Conservation (phyloP, 306 rosid species). For the Sindora glabra region DNA sequence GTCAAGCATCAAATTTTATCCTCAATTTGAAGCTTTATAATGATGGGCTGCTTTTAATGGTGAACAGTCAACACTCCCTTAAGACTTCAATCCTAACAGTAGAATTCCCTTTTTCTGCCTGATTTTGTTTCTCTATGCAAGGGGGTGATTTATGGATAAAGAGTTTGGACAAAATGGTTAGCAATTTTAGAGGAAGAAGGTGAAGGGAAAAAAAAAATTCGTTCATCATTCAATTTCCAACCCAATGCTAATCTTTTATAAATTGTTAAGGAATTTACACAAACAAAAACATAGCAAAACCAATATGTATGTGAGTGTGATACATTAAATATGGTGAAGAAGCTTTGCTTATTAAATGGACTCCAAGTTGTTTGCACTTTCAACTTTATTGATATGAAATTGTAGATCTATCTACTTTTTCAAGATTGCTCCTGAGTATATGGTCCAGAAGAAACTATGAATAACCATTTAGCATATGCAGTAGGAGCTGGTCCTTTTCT, state of each 20-base stretch:
- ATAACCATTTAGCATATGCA: neutral
- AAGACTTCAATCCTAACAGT: too few species aligned
- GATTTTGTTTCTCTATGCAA: too few species aligned
- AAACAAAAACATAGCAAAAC: neutral
- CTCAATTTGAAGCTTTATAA: too few species aligned
- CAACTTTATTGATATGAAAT: neutral
- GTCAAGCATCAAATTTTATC: neutral
- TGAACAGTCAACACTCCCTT: too few species aligned
- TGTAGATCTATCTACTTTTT: neutral
- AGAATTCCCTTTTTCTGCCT: too few species aligned
- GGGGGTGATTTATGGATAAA: too few species aligned
- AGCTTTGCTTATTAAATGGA: neutral
- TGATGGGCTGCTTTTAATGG: too few species aligned
- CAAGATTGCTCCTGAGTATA: neutral
- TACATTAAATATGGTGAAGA: neutral
- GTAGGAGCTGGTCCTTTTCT: neutral
- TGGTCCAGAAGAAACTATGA: neutral
- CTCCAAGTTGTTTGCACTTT: neutral
- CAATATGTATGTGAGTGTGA: neutral
- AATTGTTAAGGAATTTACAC: neutral
- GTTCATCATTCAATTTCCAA: too few species aligned
- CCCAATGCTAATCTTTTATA: too few species aligned
- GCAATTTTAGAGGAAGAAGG: too few species aligned
- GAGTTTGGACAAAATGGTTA: too few species aligned
- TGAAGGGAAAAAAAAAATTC: too few species aligned